Evolutionary conservation across 441 rosid species (phyloP), one percentile per base, ranked within the genome.

Genomic region (Sinapis alba): DNA sequence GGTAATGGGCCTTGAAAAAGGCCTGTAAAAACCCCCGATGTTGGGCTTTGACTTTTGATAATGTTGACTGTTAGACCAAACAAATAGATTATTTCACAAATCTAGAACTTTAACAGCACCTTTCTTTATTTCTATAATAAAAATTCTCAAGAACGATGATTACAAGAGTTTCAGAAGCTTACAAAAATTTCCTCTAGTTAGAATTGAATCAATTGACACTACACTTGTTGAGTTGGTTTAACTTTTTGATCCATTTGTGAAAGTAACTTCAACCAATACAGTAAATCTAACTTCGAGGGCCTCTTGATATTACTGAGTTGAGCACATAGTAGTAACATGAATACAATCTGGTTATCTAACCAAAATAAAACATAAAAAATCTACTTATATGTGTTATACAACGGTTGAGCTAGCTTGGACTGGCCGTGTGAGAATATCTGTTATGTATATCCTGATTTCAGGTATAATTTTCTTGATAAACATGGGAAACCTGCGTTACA

Each of bases 371-470:
- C n/a, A n/a, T n/a, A 6, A 5, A 6, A 4, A 3, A 62, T 38
- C 26, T 0, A 69, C 21, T 71, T 30, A 27, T 57, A 16, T 57
- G 13, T 58, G 23, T 65, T 74, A 75, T 73, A 77, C 65, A 56
- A 21, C 38, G 34, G 73, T 74, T 81, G 73, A 30, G 43, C 73
- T 28, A 57, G 77, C 78, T 53, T 63, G 79, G 64, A 69, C 64
- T 6, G 87, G 76, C 59, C 85, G 73, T 5, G 76, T 73, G 15
- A 89, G 83, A 69, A 85, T 83, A 36, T 80, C 79, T 2, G 78
- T 78, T 18, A 89, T 79, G 80, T 82, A 84, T 36, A 71, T 74
- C 26, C 83, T 83, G 13, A 86, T 84, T 70, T 87, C 92, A 10
- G 90, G 92, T 71, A 85, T 47, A 7, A 87, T 76, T 19, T 81